Evolutionary conservation across 2,329 filamentous ascomycete species (phyloP), one percentile per base, ranked within the genome.

Genomic region (Harringtonia aguacate): DNA sequence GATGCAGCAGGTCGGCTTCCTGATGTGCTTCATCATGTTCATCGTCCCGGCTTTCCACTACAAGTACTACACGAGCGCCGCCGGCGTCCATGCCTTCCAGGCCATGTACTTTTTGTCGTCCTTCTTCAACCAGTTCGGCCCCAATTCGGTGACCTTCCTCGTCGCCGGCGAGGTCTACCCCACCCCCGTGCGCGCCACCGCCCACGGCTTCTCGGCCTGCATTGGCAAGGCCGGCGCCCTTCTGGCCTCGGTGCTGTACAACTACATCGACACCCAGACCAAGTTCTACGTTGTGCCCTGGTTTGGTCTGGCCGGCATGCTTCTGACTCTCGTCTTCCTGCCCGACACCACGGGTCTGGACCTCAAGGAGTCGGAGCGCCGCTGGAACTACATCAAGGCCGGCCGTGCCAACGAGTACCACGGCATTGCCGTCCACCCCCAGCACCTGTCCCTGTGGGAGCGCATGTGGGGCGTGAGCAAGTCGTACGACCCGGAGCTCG

Each of bases 71-170:
- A 87, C 77, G 18, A 71, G 70, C 40, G 67, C 73, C 1, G 69
- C 70, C 7, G 78, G 86, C 55, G 83, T 95, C 61, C 80, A 86
- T 58, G 70, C 74, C n/a, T 97, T 97, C 81, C 89, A 95, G 70
- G 80, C 89, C 59, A 95, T 97, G 87, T 95, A 95, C 75, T 95
- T 95, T 69, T 64, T 97, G 54, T 94, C 87, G 8, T 94, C 86
- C 21, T 97, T 97, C 73, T 97, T 97, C 81, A 95, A 95, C 75
- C 90, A 97, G 62, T 97, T 97, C 58, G 90, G 90, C 13, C 90
- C 90, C 64, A 97, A 97, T 75, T 83, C 80, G 38, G 88, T 95
- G 56, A 95, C 89, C 50, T 97, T 97, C 84, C 77, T 97, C 53
- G 86, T 94, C 30, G 90, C 90, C 36, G 90, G 87, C 36, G 90